Evolutionary conservation across 495 filamentous ascomycete species (phyloP).

Genomic region (Penicillium malachiteum): DNA sequence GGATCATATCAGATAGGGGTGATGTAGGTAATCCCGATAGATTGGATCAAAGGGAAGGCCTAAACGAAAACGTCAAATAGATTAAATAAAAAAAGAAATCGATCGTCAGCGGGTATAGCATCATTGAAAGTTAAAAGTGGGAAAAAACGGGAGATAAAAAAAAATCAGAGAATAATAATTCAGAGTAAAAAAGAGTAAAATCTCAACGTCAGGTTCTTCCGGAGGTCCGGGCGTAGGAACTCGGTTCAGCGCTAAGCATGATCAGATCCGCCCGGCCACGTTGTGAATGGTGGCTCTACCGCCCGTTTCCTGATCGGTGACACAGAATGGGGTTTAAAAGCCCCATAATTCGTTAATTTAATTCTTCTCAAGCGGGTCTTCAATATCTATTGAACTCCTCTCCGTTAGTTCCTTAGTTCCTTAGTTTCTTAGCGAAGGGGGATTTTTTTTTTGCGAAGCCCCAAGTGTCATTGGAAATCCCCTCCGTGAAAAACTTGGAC

Average conservation of each 20-base stretch:
- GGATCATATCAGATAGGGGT: conserved; percentile 1
- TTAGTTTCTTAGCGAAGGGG: no score
- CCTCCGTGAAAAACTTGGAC: no score
- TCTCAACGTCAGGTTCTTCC: conserved; percentile 12
- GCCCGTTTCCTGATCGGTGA: conserved; percentile 23
- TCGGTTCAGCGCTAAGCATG: conserved; percentile 27
- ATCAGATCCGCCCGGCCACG: conserved; percentile 36
- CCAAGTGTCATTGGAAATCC: no score
- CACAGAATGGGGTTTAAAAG: conserved; percentile 1
- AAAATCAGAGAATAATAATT: not conserved
- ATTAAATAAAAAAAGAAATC: not conserved
- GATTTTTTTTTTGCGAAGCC: no score
- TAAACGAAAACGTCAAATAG: not conserved
- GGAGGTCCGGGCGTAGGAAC: conserved; percentile 13
- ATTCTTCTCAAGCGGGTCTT: no score
- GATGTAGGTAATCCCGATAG: not conserved
- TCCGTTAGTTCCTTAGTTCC: no score
- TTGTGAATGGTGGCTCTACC: conserved; percentile 34
- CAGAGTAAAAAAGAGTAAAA: not conserved
- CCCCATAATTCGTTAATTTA: conserved; percentile 1
- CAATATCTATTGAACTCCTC: not conserved
- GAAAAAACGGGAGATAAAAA: not conserved
- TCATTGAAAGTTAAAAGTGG: not conserved
- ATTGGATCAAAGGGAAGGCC: conserved; percentile 1
- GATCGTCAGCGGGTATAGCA: not conserved